A percentile compares a stretch with the other conserved stretches of the same genome.
Evolutionary conservation across 306 rosid genomes (phyloP).

Genomic region (Quercus mongolica): DNA sequence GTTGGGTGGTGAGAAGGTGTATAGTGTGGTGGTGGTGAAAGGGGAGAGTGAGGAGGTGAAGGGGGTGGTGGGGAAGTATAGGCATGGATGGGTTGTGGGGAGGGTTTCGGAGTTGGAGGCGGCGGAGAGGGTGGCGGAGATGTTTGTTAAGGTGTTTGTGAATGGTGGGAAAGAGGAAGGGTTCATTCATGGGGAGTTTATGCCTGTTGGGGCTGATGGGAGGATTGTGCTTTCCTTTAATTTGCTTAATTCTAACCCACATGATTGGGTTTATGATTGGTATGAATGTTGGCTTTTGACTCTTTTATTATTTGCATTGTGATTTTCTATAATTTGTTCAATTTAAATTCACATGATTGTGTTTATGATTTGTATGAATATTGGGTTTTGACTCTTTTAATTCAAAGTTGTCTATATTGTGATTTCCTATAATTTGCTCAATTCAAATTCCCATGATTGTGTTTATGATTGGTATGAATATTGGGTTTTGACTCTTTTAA

Average conservation of each 20-base stretch:
- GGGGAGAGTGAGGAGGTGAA: conserved; percentile 43
- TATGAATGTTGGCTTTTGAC: conserved; percentile 20
- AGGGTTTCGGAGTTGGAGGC: conserved; percentile 52
- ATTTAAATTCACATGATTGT: too few relatives aligned
- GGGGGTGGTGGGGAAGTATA: conserved; percentile 71
- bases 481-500: too few relatives aligned
- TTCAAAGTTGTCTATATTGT: too few relatives aligned
- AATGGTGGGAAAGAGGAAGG: conserved; percentile 85
- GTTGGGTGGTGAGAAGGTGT: conserved; percentile 48
- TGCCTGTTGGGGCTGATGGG: conserved; percentile 98
- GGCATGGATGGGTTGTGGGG: conserved; percentile 81
- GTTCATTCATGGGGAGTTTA: conserved; percentile 73
- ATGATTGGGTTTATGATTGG: conserved; percentile 84
- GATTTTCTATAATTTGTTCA: too few relatives aligned
- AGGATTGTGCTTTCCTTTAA: conserved; percentile 83
- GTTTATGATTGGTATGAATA: too few relatives aligned
- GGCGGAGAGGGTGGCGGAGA: conserved; percentile 55
- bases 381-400: too few relatives aligned
- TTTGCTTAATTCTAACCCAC: conserved; percentile 86
- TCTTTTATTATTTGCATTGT: too few relatives aligned
- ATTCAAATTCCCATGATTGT: too few relatives aligned
- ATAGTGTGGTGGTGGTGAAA: conserved; percentile 69
- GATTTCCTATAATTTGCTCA: too few relatives aligned
- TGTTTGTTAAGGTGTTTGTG: conserved; percentile 74
- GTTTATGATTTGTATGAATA: too few relatives aligned